Evolutionary conservation across 495 filamentous ascomycete genomes (phyloP).

Genomic region (Penicillium ucsense): DNA sequence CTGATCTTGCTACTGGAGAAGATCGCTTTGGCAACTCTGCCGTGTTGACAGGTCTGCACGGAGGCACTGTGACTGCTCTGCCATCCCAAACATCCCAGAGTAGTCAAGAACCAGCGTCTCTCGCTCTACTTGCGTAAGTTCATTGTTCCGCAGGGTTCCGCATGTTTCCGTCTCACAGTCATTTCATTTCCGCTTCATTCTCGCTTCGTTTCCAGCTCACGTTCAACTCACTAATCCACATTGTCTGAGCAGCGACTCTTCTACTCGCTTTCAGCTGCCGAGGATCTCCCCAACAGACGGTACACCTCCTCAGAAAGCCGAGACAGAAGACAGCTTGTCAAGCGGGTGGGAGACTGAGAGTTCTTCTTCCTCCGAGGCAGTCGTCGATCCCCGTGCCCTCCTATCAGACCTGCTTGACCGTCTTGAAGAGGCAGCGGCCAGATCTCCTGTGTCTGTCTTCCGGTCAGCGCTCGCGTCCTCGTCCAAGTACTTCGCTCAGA

Average conservation of each 20-base stretch:
- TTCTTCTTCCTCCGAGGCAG: neutral
- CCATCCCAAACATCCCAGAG: too few species aligned
- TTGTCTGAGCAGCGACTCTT: neutral
- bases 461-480: neutral
- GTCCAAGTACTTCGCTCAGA: neutral
- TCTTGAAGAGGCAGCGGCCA: constrained; percentile 1
- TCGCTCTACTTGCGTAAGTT: neutral
- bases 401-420: constrained; percentile 2
- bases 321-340: neutral
- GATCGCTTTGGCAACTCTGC: too few species aligned
- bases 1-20: too few species aligned
- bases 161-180: too few species aligned
- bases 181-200: too few species aligned
- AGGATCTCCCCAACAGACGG: constrained; percentile 1
- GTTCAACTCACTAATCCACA: neutral
- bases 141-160: neutral
- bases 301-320: neutral
- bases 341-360: neutral
- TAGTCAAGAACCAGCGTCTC: neutral
- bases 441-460: neutral
- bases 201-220: too few species aligned
- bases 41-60: too few species aligned
- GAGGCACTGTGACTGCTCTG: too few species aligned
- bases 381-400: neutral
- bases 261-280: constrained; percentile 1